A percentile compares a stretch with the other conserved stretches of the same genome.
These are phyloP conservation scores for Ceratocystis lukuohia DNA, from an alignment of 2,329 filamentous ascomycete species.

Conservation along the genomic window DNA sequence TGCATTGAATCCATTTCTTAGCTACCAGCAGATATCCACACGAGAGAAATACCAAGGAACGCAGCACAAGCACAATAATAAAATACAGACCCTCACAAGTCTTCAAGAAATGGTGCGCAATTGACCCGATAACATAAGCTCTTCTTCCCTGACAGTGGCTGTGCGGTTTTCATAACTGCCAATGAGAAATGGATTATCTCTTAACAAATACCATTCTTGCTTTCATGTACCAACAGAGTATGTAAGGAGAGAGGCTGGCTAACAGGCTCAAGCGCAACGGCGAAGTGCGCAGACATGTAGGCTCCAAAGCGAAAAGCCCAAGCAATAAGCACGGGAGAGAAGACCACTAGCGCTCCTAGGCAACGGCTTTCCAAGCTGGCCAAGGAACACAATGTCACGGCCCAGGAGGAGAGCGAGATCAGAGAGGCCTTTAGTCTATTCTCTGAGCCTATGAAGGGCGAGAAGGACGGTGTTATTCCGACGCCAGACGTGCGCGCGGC, in stretches of 20 bases:
- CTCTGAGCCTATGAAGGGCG: slow-evolving; percentile 52
- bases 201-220: background rate
- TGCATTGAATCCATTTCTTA: background rate
- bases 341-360: slow-evolving; percentile 25
- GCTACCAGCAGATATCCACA: background rate
- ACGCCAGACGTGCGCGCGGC: slow-evolving; percentile 56
- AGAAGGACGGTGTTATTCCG: slow-evolving; percentile 58
- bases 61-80: background rate
- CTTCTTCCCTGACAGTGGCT: background rate
- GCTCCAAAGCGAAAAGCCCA: slow-evolving; percentile 28
- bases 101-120: background rate
- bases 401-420: slow-evolving; percentile 78
- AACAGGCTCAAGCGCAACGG: background rate
- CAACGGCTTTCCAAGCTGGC: slow-evolving; percentile 73
- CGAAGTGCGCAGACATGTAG: slow-evolving; percentile 4
- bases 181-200: background rate
- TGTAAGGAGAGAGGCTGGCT: background rate
- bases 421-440: slow-evolving; percentile 82
- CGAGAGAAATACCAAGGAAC: background rate
- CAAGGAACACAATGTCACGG: slow-evolving; percentile 76
- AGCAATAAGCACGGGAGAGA: slow-evolving; percentile 38
- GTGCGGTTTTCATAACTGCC: no score
- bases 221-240: background rate
- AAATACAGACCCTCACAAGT: background rate
- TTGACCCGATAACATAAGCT: background rate